A percentile compares a stretch with the other conserved stretches of the same genome.
These are phyloP conservation scores for Emergomyces africanus DNA, from an alignment of 2,329 filamentous ascomycete species.

Conservation along the genomic window DNA sequence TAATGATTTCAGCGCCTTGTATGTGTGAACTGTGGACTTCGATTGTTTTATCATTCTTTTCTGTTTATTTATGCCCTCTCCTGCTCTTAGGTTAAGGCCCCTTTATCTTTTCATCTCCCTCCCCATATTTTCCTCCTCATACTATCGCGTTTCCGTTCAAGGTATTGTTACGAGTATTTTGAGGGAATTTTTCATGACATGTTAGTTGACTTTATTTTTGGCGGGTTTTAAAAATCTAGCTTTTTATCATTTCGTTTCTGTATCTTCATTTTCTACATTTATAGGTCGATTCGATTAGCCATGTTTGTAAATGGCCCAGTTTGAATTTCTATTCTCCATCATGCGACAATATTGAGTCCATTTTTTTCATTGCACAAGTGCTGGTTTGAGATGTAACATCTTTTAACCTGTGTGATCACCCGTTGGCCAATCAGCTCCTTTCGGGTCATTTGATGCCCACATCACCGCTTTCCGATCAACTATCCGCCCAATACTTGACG, in stretches of 20 bases:
- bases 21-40: background rate
- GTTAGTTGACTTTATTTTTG: background rate
- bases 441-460: background rate
- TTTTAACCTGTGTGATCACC: background rate
- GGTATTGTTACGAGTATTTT: background rate
- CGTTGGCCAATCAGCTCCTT: background rate
- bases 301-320: background rate
- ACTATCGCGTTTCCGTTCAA: background rate
- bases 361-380: background rate
- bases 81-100: background rate
- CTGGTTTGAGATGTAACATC: background rate
- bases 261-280: background rate
- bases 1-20: background rate
- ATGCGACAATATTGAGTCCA: background rate
- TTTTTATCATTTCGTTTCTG: background rate
- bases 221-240: background rate
- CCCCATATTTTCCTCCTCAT: background rate
- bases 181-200: background rate
- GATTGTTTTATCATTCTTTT: conserved; percentile 1
- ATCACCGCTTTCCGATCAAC: background rate
- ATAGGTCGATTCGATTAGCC: background rate
- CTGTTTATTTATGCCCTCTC: background rate
- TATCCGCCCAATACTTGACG: background rate
- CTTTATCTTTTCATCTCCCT: background rate
- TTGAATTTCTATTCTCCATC: background rate